Conservation (phyloP, 1,284 basidiomycete genomes). For the Papiliotrema nemorosa region DNA sequence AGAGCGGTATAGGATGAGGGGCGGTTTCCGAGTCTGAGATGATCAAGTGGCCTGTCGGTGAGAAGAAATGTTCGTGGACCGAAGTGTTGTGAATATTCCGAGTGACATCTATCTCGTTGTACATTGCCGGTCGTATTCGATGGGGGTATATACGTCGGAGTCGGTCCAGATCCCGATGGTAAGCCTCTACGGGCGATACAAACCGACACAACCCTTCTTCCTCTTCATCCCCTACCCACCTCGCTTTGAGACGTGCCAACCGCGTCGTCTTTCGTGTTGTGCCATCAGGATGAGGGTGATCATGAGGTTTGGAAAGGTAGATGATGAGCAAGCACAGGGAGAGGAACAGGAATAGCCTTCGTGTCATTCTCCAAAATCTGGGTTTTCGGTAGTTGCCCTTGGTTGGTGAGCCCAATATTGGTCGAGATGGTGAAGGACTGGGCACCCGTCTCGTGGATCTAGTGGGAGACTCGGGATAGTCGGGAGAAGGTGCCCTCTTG, state of each 20-base stretch:
- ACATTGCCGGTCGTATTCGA: not conserved
- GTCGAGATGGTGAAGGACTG: not conserved
- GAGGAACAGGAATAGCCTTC: not conserved
- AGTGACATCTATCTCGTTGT: not conserved
- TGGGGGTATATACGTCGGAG: slow-evolving; percentile 19
- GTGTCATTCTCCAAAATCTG: not conserved
- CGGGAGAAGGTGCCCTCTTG: not conserved
- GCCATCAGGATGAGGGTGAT: not conserved
- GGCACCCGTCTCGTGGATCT: not conserved
- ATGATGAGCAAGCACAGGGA: not conserved
- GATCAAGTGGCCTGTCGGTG: slow-evolving; percentile 43
- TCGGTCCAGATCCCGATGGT: slow-evolving; percentile 33
- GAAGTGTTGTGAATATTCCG: not conserved
- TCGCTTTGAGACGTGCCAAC: not conserved
- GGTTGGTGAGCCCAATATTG: not conserved
- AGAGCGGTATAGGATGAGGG: slow-evolving; percentile 69
- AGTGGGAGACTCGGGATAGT: slow-evolving; percentile 23
- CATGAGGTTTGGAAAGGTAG: no score
- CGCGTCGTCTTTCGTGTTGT: not conserved
- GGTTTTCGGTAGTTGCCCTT: not conserved
- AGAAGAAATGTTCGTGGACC: slow-evolving; percentile 29
- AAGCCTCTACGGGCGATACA: slow-evolving; percentile 41
- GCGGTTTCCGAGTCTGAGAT: slow-evolving; percentile 26
- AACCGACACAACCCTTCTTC: slow-evolving; percentile 32
- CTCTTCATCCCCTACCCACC: slow-evolving; percentile 1